These are phyloP conservation scores for Pyrenopolyporus hunteri DNA, from an alignment of 495 filamentous ascomycete genomes.

Conservation along the genomic window DNA sequence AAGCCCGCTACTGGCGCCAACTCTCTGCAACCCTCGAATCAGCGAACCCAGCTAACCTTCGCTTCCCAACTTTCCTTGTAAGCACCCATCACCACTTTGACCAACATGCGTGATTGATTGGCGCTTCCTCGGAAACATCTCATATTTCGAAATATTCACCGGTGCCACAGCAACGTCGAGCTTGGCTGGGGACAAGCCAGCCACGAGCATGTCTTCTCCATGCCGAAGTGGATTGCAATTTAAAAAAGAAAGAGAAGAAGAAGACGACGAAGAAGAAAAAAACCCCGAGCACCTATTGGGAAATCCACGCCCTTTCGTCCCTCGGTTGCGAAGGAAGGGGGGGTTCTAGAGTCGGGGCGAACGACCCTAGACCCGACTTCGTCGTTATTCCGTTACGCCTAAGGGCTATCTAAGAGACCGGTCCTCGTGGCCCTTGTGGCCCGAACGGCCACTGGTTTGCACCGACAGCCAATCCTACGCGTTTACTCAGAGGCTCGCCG, in stretches of 20 bases:
- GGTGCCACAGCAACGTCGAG: slow-evolving; percentile 36
- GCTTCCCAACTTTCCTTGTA: slow-evolving; percentile 8
- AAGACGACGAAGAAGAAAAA: too few relatives aligned
- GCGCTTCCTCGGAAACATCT: slow-evolving; percentile 3
- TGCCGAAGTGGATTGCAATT: slow-evolving; percentile 10
- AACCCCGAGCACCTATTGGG: neutral
- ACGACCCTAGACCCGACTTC: slow-evolving; percentile 12
- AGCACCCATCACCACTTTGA: slow-evolving; percentile 11
- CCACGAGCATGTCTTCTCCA: slow-evolving; percentile 26
- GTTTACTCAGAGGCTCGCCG: neutral
- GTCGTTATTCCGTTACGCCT: slow-evolving; percentile 7
- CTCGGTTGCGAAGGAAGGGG: slow-evolving; percentile 16
- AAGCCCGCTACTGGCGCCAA: slow-evolving; percentile 40
- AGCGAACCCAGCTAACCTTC: slow-evolving; percentile 16
- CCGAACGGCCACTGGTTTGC: slow-evolving; percentile 25
- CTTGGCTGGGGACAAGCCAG: slow-evolving; percentile 19
- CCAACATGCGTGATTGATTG: slow-evolving; percentile 21
- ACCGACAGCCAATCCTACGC: slow-evolving; percentile 30
- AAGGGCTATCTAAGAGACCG: slow-evolving; percentile 15
- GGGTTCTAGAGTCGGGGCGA: slow-evolving; percentile 27
- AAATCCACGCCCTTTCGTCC: neutral
- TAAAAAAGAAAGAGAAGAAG: neutral
- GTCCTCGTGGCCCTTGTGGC: slow-evolving; percentile 15
- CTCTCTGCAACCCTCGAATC: slow-evolving; percentile 35
- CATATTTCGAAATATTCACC: slow-evolving; percentile 29